A percentile compares a stretch with the other conserved stretches of the same genome.
Evolutionary conservation across 2,329 filamentous ascomycete species (phyloP).

Genomic region (Curvularia lunata): DNA sequence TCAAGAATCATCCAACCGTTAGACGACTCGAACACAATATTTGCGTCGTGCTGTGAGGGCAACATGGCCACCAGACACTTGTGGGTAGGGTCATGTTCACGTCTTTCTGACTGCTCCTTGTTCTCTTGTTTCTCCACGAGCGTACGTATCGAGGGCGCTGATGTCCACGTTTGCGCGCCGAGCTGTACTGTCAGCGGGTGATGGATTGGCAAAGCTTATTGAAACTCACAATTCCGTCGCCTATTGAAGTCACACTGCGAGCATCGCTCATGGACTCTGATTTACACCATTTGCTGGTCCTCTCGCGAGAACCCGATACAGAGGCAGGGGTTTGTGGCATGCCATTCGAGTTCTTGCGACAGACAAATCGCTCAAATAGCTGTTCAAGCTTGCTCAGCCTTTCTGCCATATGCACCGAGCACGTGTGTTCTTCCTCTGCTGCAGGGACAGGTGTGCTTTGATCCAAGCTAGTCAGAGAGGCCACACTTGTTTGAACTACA

Average conservation of each 20-base stretch:
- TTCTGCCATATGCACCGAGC: slow-evolving; percentile 42
- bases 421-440: slow-evolving; percentile 29
- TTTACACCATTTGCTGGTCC: slow-evolving; percentile 26
- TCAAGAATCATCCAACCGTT: slow-evolving; percentile 47
- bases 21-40: slow-evolving; percentile 46
- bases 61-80: slow-evolving; percentile 36
- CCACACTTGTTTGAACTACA: slow-evolving; percentile 23
- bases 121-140: slow-evolving; percentile 26
- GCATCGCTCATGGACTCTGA: slow-evolving; percentile 31
- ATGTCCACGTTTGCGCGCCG: slow-evolving; percentile 40
- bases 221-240: slow-evolving; percentile 40
- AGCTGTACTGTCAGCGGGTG: slow-evolving; percentile 31
- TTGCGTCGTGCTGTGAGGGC: slow-evolving; percentile 46
- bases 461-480: slow-evolving; percentile 20
- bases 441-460: slow-evolving; percentile 21
- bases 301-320: slow-evolving; percentile 28
- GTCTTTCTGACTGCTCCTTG: slow-evolving; percentile 4
- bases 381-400: slow-evolving; percentile 45
- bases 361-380: slow-evolving; percentile 46
- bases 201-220: neutral
- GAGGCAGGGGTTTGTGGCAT: slow-evolving; percentile 29
- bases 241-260: slow-evolving; percentile 38
- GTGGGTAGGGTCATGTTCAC: slow-evolving; percentile 33
- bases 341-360: slow-evolving; percentile 36
- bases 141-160: slow-evolving; percentile 38